Conservation (phyloP, 2,329 filamentous ascomycete species). For the Fusarium vanettenii region DNA sequence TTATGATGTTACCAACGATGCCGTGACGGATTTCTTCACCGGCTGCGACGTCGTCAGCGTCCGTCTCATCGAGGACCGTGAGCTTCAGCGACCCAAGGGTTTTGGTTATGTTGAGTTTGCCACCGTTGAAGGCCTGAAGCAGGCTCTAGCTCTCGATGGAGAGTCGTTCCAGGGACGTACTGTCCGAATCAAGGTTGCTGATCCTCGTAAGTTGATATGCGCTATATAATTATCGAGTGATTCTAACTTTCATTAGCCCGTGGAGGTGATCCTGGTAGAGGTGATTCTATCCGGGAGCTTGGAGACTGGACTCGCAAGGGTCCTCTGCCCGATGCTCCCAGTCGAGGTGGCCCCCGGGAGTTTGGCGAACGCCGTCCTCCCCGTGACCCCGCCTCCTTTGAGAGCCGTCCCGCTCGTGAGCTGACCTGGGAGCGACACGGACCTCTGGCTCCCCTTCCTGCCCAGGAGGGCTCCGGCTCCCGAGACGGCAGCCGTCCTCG, state of each 20-base stretch:
- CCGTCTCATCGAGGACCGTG: slow-evolving; percentile 95
- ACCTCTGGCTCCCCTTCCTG: slow-evolving; percentile 79
- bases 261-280: slow-evolving; percentile 70
- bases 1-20: slow-evolving; percentile 88
- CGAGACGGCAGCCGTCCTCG: slow-evolving; percentile 67
- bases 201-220: slow-evolving; percentile 80
- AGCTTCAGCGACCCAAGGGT: slow-evolving; percentile 93
- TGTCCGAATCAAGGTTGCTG: slow-evolving; percentile 94
- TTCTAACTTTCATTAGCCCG: slow-evolving; percentile 74
- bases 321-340: slow-evolving; percentile 80
- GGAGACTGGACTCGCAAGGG: slow-evolving; percentile 94
- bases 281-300: slow-evolving; percentile 80
- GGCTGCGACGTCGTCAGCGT: slow-evolving; percentile 90
- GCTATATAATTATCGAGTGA: not conserved
- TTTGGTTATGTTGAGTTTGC: slow-evolving; percentile 98
- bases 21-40: slow-evolving; percentile 86
- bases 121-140: slow-evolving; percentile 88
- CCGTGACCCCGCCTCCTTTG: slow-evolving; percentile 67
- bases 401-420: slow-evolving; percentile 75
- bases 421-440: slow-evolving; percentile 96
- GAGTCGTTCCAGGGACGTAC: slow-evolving; percentile 86
- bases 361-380: slow-evolving; percentile 72
- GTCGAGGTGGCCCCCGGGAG: slow-evolving; percentile 63
- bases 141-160: slow-evolving; percentile 86
- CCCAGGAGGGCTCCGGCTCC: slow-evolving; percentile 61